Percentiles rank a stretch among this genome's conserved stretches.
Evolutionary conservation across 306 rosid genomes (phyloP).

Genomic region (Parietaria judaica): DNA sequence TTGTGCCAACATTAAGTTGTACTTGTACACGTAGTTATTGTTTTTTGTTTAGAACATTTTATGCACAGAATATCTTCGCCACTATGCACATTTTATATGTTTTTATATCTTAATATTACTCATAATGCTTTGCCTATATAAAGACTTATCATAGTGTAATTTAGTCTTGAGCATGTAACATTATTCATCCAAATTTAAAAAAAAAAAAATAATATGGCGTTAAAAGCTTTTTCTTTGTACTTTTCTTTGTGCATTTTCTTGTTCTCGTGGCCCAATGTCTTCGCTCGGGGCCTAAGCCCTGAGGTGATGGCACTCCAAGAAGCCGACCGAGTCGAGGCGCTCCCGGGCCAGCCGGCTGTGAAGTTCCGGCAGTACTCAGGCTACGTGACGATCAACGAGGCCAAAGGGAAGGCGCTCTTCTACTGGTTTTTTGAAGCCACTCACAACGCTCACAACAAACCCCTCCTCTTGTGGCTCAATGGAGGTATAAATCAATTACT

Average conservation of each 20-base stretch:
- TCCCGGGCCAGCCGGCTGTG: slow-evolving; percentile 8
- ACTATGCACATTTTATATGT: no score
- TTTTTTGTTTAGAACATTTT: no score
- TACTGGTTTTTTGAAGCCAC: slow-evolving; percentile 14
- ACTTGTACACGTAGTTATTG: no score
- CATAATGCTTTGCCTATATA: background rate
- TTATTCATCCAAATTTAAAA: background rate
- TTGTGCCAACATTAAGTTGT: no score
- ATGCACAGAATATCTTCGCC: no score
- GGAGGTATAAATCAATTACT: slow-evolving; percentile 5
- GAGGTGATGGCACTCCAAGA: slow-evolving; percentile 6
- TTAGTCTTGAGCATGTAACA: background rate
- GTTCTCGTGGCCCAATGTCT: background rate
- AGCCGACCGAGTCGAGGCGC: background rate
- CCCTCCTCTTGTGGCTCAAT: slow-evolving; percentile 12
- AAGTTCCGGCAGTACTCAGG: slow-evolving; percentile 10
- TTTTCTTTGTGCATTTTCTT: background rate
- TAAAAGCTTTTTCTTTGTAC: background rate
- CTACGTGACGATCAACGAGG: slow-evolving; percentile 3
- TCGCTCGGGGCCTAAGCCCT: slow-evolving; percentile 8
- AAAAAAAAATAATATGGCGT: background rate
- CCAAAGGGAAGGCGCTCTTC: slow-evolving; percentile 7
- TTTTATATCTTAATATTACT: background rate
- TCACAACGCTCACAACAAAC: background rate
- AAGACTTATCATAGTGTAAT: background rate